Percentiles rank a stretch among this genome's conserved stretches.
Evolutionary conservation across 192 early-diverging fungal genomes (phyloP).

Genomic region (Neocallimastix lanati): DNA sequence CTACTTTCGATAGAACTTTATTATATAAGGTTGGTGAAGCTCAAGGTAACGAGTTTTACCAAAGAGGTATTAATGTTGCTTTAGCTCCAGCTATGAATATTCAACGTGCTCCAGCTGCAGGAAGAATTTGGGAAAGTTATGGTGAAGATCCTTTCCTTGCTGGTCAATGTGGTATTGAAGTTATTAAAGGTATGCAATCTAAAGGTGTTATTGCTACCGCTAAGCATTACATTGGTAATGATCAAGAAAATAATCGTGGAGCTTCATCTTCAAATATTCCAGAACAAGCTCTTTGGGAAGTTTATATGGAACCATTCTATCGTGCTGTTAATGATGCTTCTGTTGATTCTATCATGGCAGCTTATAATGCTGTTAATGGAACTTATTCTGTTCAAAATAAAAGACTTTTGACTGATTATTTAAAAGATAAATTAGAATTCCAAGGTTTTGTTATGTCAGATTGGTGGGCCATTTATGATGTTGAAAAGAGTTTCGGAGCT

Average conservation of each 20-base stretch:
- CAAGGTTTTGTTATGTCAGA: constrained; percentile 45
- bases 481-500: constrained; percentile 6
- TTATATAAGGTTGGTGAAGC: constrained; percentile 17
- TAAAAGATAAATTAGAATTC: constrained; percentile 31
- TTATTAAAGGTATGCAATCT: constrained; percentile 8
- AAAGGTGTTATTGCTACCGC: constrained; percentile 25
- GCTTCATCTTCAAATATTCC: constrained; percentile 21
- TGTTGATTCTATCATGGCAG: constrained; percentile 37
- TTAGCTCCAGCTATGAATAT: constrained; percentile 24
- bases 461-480: constrained; percentile 27
- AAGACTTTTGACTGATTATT: constrained; percentile 19
- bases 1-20: constrained; percentile 30
- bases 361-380: constrained; percentile 36
- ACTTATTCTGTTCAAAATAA: constrained; percentile 33
- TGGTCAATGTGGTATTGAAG: constrained; percentile 16
- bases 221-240: constrained; percentile 26
- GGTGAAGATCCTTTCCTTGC: constrained; percentile 26
- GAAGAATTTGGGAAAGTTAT: neutral
- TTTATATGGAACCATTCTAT: constrained; percentile 37
- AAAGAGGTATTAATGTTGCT: constrained; percentile 29
- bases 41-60: constrained; percentile 32
- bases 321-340: constrained; percentile 28
- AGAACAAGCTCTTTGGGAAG: constrained; percentile 28
- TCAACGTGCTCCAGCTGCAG: constrained; percentile 10
- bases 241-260: constrained; percentile 21